These are phyloP conservation scores for Penicillium longicatenatum DNA, from an alignment of 495 filamentous ascomycete species.

Conservation along the genomic window DNA sequence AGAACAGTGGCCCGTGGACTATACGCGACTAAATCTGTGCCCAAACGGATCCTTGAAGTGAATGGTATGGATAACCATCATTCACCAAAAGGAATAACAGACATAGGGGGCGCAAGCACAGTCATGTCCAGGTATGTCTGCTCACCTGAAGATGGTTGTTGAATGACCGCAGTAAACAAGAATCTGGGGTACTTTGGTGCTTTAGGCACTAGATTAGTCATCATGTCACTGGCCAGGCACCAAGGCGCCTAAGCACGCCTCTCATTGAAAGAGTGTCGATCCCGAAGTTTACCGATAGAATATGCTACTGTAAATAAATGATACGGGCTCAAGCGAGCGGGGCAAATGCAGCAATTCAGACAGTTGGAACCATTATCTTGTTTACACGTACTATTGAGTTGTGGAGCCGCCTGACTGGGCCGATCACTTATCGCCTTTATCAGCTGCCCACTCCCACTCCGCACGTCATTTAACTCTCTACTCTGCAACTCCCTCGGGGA, in stretches of 20 bases:
- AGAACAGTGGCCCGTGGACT: too few relatives aligned
- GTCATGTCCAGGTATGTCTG: too few relatives aligned
- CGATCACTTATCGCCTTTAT: conserved; percentile 36
- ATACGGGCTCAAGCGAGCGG: neutral
- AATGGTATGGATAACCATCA: too few relatives aligned
- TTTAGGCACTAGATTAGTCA: neutral
- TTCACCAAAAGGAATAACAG: too few relatives aligned
- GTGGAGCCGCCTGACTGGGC: conserved; percentile 41
- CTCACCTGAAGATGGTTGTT: too few relatives aligned
- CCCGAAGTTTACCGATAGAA: neutral
- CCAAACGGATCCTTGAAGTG: too few relatives aligned
- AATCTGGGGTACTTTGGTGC: neutral
- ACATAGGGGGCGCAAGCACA: too few relatives aligned
- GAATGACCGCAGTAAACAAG: too few relatives aligned
- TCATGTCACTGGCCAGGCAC: neutral
- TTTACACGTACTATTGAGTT: conserved; percentile 11
- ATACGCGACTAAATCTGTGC: too few relatives aligned
- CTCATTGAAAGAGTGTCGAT: neutral
- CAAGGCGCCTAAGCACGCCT: neutral
- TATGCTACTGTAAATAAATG: neutral
- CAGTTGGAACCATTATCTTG: conserved; percentile 9
- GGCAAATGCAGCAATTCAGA: neutral
- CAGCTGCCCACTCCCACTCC: conserved; percentile 29
- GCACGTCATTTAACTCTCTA: conserved; percentile 30
- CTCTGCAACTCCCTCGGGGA: conserved; percentile 15